Conservation (phyloP, 1,139 yeast genomes). For the Spathaspora sp. region DNA sequence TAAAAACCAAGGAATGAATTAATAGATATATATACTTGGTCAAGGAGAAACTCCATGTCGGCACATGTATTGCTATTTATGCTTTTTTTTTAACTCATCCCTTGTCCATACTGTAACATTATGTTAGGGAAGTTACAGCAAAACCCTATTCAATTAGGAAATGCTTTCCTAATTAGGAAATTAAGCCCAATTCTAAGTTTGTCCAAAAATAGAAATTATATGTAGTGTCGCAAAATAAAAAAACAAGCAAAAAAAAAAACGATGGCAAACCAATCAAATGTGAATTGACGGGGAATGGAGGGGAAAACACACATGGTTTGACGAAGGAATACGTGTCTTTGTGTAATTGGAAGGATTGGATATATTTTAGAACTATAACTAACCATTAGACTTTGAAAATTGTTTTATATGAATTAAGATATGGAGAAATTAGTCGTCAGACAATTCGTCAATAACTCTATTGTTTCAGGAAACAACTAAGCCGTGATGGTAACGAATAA, state of each 20-base stretch:
- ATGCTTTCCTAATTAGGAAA: slow-evolving; percentile 6
- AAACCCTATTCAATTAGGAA: not conserved
- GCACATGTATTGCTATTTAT: not conserved
- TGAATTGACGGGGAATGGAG: no score
- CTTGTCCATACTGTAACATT: not conserved
- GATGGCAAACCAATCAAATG: no score
- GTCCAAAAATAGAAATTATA: not conserved
- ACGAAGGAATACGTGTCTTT: no score
- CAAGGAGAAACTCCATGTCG: not conserved
- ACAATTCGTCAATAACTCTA: no score
- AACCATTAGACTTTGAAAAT: no score
- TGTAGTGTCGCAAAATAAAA: not conserved
- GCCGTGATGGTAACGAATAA: no score
- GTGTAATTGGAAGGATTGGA: no score
- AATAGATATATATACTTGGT: not conserved
- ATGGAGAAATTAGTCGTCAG: no score
- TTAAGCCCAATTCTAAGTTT: not conserved
- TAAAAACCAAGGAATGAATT: not conserved
- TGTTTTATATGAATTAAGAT: no score
- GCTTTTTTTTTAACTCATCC: not conserved
- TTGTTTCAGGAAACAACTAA: no score
- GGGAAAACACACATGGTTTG: no score
- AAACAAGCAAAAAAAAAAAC: not conserved
- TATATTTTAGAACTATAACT: no score
- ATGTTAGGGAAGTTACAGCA: not conserved